Conservation (phyloP, 345 rosid genomes). For the Acer campestre region DNA sequence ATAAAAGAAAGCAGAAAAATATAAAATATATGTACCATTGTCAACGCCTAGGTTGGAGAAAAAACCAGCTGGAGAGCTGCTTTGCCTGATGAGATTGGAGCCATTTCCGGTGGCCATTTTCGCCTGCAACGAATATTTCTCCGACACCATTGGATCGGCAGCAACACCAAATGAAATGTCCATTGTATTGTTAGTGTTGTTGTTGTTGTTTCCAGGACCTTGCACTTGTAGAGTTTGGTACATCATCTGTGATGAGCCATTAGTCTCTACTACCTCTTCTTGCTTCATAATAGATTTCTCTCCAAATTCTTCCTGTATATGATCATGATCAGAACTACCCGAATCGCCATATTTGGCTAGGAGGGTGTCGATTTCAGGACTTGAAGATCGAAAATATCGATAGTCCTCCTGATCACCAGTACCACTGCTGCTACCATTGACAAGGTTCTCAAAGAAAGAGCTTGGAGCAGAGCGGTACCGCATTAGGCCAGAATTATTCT, state of each 20-base stretch:
- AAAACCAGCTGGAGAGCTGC: conserved; percentile 60
- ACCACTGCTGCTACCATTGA: conserved; percentile 13
- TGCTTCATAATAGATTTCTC: conserved; percentile 39
- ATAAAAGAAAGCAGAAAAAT: not conserved
- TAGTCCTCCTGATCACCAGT: conserved; percentile 27
- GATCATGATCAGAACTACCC: conserved; percentile 20
- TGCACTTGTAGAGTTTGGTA: conserved; percentile 25
- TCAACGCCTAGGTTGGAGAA: conserved; percentile 45
- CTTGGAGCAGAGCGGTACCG: conserved; percentile 51
- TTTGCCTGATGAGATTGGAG: conserved; percentile 49
- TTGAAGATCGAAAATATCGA: conserved; percentile 36
- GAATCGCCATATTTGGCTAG: conserved; percentile 37
- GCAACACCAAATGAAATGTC: conserved; percentile 23
- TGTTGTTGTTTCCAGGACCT: conserved; percentile 17
- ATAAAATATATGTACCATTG: conserved; percentile 36
- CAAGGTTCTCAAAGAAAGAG: conserved; percentile 40
- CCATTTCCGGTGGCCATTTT: conserved; percentile 29
- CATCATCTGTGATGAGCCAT: conserved; percentile 28
- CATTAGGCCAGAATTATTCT: conserved; percentile 32
- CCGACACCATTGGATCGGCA: conserved; percentile 25
- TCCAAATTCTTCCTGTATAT: conserved; percentile 32
- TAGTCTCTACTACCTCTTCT: conserved; percentile 35
- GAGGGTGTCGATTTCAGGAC: conserved; percentile 50
- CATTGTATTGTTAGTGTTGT: not conserved
- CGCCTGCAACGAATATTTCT: conserved; percentile 29